Evolutionary conservation across 1,284 basidiomycete species (phyloP), one percentile per base, ranked within the genome.

Genomic region (Tylopilus sp.): DNA sequence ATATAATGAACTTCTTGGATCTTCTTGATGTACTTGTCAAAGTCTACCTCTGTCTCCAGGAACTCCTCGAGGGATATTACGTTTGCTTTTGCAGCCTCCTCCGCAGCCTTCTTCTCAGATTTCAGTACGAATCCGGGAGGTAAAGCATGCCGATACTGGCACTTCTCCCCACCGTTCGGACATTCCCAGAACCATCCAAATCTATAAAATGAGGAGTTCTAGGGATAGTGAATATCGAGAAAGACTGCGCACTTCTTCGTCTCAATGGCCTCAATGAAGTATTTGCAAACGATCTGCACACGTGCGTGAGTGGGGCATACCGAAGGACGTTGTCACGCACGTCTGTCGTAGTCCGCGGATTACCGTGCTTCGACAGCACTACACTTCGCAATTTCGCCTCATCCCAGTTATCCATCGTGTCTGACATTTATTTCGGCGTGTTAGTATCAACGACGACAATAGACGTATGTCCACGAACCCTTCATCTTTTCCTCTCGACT

Each of bases 321-420:
- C 42, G 37, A 44, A 38, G 9, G 11, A 0, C 15, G 31, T 25
- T 28, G 55, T n/a, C 21, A 64, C 85, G 52, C 63, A 92, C 91
- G 67, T 97, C 94, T 38, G 96, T 99, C 3, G 87, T 93, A 28
- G 89, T 95, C 59, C 84, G 80, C 43, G 94, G 94, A 69, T 97
- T 97, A 29, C 92, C 92, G 49, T 81, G 77, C 70, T 98, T 98
- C 46, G 89, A 91, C 13, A 86, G 63, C 9, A 99, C 90, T 51
- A 99, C 97, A 23, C 74, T 81, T 42, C 84, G 78, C 44, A 99
- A 74, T 71, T 96, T 98, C 58, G 86, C 94, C 58, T 98, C 90
- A 71, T 98, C 94, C 96, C 96, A 99, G 59, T 78, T 86, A 60
- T 97, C 95, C 96, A 99, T 99, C 9, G 94, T 97, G 69, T 97